A percentile compares a stretch with the other conserved stretches of the same genome.
Evolutionary conservation across 1,284 basidiomycete genomes (phyloP).

Genomic region (Cutaneotrichosporon spelunceum): DNA sequence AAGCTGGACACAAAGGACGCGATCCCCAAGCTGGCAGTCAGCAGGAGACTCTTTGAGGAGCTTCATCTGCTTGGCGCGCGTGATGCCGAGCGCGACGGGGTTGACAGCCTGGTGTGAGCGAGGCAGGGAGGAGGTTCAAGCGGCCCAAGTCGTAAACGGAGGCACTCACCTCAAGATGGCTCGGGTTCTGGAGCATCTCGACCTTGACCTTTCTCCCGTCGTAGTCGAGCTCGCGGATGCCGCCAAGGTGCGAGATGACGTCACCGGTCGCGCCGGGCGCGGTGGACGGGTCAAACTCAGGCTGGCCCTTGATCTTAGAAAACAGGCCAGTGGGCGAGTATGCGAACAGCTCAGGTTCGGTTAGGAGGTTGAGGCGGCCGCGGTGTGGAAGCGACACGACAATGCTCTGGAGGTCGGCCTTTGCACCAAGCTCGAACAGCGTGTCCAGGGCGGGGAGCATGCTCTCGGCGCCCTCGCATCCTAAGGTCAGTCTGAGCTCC

Average conservation of each 20-base stretch:
- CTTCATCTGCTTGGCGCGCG: constrained; percentile 84
- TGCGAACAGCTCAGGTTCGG: constrained; percentile 62
- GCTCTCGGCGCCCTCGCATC: constrained; percentile 75
- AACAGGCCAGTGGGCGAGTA: constrained; percentile 68
- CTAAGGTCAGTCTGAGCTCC: constrained; percentile 15
- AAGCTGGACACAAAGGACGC: constrained; percentile 79
- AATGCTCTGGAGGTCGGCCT: constrained; percentile 65
- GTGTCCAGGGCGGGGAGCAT: constrained; percentile 81
- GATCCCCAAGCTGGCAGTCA: constrained; percentile 75
- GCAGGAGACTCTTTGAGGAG: constrained; percentile 62
- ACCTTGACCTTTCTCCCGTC: constrained; percentile 60
- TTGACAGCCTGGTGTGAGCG: constrained; percentile 62
- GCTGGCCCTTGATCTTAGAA: constrained; percentile 76
- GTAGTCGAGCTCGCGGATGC: constrained; percentile 42
- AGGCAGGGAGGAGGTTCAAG: no score
- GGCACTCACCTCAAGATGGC: constrained; percentile 62
- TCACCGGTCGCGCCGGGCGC: constrained; percentile 71
- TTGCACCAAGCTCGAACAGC: constrained; percentile 65
- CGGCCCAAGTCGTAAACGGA: no score
- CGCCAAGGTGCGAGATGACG: constrained; percentile 77
- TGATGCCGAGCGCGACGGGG: constrained; percentile 81
- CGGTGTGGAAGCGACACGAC: constrained; percentile 64
- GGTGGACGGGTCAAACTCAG: constrained; percentile 61
- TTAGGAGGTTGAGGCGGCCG: constrained; percentile 82
- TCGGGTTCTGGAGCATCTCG: constrained; percentile 79